Percentiles rank a stretch among this genome's conserved stretches.
phyloP scores from a whole-genome alignment of 2,329 filamentous ascomycete species.

The Aureobasidium sp. region DNA sequence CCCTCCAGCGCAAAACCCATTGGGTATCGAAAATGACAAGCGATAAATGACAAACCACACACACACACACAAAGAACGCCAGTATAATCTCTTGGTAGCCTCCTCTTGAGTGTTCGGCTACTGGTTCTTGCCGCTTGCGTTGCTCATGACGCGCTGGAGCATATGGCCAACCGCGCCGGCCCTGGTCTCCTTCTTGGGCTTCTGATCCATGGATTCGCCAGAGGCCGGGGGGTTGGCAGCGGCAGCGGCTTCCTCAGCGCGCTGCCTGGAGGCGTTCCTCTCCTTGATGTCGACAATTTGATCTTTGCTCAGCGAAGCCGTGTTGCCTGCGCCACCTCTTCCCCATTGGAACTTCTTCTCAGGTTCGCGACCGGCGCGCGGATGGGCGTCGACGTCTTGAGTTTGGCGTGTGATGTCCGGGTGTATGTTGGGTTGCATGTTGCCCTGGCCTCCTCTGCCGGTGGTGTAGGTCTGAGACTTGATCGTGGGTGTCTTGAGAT shows the following conservation, averaged over 20 bases:
- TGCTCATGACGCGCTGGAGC: conserved; percentile 6
- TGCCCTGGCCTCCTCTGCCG: conserved; percentile 78
- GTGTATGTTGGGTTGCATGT: conserved; percentile 74
- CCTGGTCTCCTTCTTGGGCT: conserved; percentile 4
- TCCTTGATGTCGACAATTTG: conserved; percentile 24
- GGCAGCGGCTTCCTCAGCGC: neutral
- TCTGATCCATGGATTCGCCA: conserved; percentile 4
- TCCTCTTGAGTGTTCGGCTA: neutral
- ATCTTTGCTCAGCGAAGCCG: conserved; percentile 37
- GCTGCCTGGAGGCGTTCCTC: conserved; percentile 21
- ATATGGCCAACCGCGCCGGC: neutral
- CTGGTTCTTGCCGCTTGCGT: neutral
- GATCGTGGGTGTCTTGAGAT: conserved; percentile 73
- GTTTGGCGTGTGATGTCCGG: conserved; percentile 62
- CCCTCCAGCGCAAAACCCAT: neutral
- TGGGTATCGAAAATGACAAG: neutral
- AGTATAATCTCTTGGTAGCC: neutral
- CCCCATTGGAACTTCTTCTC: conserved; percentile 58
- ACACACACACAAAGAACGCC: neutral
- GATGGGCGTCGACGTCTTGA: conserved; percentile 66
- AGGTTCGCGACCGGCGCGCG: conserved; percentile 39
- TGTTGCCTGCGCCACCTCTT: conserved; percentile 67
- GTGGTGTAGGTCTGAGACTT: conserved; percentile 82
- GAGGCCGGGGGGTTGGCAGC: neutral
- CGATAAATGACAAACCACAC: neutral